Percentiles rank a stretch among this genome's conserved stretches.
Conservation (phyloP, 495 filamentous ascomycete species). For the Aspergillus taichungensis region DNA sequence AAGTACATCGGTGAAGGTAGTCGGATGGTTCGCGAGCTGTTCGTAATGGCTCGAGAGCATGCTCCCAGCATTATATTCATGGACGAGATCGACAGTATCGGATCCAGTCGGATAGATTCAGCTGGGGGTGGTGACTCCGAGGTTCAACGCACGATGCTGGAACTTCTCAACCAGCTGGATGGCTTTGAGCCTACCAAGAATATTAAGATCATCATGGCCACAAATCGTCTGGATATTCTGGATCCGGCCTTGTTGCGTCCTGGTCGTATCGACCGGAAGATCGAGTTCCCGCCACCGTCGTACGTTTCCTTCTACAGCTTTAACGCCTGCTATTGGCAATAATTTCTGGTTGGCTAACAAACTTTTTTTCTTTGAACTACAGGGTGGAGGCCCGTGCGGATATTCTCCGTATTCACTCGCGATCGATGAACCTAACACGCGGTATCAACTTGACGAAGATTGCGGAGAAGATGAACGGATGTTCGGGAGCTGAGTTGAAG, state of each 20-base stretch:
- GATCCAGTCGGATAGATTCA: conserved; percentile 91
- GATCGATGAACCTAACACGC: conserved; percentile 96
- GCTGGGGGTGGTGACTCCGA: conserved; percentile 96
- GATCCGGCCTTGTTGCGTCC: conserved; percentile 91
- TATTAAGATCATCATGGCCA: conserved; percentile 99
- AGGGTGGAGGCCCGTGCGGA: conserved; percentile 92
- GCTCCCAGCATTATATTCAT: conserved; percentile 99
- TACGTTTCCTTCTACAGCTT: conserved; percentile 20
- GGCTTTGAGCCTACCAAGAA: conserved; percentile 99
- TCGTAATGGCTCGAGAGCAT: conserved; percentile 98
- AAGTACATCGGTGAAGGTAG: conserved; percentile 99
- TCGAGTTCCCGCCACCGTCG: conserved; percentile 97
- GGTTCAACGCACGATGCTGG: conserved; percentile 98
- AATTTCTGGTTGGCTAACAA: conserved; percentile 6
- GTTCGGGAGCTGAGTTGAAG: conserved; percentile 93
- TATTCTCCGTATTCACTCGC: conserved; percentile 92
- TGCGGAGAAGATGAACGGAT: conserved; percentile 99
- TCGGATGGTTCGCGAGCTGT: conserved; percentile 97
- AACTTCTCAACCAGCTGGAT: conserved; percentile 95
- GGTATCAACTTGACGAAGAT: conserved; percentile 98
- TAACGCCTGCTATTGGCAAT: neutral
- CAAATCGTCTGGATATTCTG: conserved; percentile 93
- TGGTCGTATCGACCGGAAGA: conserved; percentile 96
- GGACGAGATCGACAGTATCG: conserved; percentile 99
- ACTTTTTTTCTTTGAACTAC: conserved; percentile 4